A percentile compares a stretch with the other conserved stretches of the same genome.
Conservation (phyloP, 1,284 basidiomycete species). For the Fomitopsis schrenkii region DNA sequence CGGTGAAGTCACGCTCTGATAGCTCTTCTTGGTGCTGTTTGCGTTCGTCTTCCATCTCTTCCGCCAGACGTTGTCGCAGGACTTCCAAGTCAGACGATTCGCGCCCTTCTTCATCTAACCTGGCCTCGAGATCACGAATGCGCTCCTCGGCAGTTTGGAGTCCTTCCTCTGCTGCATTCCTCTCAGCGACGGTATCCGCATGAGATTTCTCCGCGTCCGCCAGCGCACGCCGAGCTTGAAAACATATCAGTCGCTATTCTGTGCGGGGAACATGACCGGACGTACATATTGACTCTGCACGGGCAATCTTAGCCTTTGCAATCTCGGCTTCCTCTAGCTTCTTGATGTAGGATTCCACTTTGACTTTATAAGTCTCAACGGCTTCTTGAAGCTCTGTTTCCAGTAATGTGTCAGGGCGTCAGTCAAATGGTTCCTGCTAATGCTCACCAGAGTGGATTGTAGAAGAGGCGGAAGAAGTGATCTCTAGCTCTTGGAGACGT, state of each 20-base stretch:
- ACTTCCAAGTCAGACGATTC: slow-evolving; percentile 65
- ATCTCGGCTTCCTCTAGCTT: slow-evolving; percentile 72
- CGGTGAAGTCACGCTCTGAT: slow-evolving; percentile 70
- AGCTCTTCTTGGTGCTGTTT: slow-evolving; percentile 75
- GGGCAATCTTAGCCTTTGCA: slow-evolving; percentile 58
- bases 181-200: slow-evolving; percentile 47
- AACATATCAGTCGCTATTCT: slow-evolving; percentile 5
- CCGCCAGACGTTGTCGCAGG: slow-evolving; percentile 60
- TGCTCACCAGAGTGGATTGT: slow-evolving; percentile 55
- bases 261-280: neutral
- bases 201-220: slow-evolving; percentile 62
- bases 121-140: slow-evolving; percentile 57
- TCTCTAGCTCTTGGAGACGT: slow-evolving; percentile 64
- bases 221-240: slow-evolving; percentile 54
- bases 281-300: slow-evolving; percentile 62
- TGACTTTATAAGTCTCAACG: slow-evolving; percentile 62
- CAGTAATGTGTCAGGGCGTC: neutral
- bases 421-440: neutral
- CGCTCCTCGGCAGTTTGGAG: slow-evolving; percentile 50
- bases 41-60: slow-evolving; percentile 74
- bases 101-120: slow-evolving; percentile 64
- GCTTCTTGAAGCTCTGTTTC: slow-evolving; percentile 55
- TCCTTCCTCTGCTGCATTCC: slow-evolving; percentile 48
- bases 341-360: slow-evolving; percentile 55
- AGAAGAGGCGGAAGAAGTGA: slow-evolving; percentile 54